These are phyloP conservation scores for Mycena floridula DNA, from an alignment of 768 basidiomycete genomes.

Conservation along the genomic window DNA sequence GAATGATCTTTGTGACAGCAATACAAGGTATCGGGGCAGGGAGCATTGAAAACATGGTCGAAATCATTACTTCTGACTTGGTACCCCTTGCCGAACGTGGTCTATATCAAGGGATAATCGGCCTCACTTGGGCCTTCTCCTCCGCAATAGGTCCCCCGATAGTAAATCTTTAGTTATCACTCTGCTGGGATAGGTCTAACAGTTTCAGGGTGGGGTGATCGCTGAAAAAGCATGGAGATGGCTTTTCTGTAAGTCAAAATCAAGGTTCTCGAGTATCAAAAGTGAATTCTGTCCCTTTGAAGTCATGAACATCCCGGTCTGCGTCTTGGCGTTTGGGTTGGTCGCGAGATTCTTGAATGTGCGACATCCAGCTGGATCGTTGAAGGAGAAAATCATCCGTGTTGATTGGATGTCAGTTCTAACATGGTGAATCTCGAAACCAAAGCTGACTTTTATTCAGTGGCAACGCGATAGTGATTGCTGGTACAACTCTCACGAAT, in stretches of 20 bases:
- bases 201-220: conserved; percentile 2
- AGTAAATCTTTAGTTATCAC: background rate
- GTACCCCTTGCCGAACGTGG: conserved; percentile 33
- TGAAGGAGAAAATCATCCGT: conserved; percentile 19
- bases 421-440: conserved; percentile 1
- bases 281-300: background rate
- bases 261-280: background rate
- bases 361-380: conserved; percentile 14
- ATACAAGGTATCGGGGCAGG: conserved; percentile 8
- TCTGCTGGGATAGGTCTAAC: background rate
- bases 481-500: background rate
- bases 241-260: conserved; percentile 1
- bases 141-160: background rate
- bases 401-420: conserved; percentile 28
- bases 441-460: conserved; percentile 8
- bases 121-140: background rate
- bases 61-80: conserved; percentile 25
- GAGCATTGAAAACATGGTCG: background rate
- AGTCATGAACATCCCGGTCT: conserved; percentile 1
- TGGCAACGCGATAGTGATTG: conserved; percentile 21
- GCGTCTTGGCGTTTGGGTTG: conserved; percentile 1
- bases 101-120: conserved; percentile 17
- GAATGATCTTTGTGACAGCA: background rate
- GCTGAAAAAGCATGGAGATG: conserved; percentile 4
- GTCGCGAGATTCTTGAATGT: conserved; percentile 2